Conservation (phyloP, 2,329 filamentous ascomycete genomes). For the Ilyonectria mors-panacis region DNA sequence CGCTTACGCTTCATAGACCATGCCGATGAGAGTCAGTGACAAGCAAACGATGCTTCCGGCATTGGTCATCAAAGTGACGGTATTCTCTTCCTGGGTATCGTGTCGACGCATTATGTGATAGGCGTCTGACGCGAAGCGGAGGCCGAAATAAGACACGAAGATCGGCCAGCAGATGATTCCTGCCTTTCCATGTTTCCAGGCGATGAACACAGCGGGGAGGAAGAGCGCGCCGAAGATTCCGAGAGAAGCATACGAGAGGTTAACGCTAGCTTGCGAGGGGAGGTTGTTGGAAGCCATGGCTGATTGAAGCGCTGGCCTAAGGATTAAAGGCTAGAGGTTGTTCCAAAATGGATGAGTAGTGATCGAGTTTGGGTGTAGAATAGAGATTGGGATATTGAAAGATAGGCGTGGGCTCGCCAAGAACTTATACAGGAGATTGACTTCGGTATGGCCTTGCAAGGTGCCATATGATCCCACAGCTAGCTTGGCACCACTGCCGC, state of each 20-base stretch:
- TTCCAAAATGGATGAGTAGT: not conserved
- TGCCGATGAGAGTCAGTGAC: conserved; percentile 44
- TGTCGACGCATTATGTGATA: conserved; percentile 43
- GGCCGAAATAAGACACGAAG: conserved; percentile 42
- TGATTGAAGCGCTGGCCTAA: not conserved
- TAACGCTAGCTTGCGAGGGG: conserved; percentile 20
- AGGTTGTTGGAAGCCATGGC: conserved; percentile 4
- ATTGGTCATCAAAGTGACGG: conserved; percentile 47
- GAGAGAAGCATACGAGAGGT: conserved; percentile 41
- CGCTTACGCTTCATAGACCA: conserved; percentile 49
- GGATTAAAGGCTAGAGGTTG: not conserved
- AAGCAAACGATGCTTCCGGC: conserved; percentile 48
- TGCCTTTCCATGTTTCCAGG: conserved; percentile 49
- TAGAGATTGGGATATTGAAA: not conserved
- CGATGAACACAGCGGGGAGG: conserved; percentile 37
- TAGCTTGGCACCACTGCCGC: not conserved
- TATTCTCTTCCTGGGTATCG: conserved; percentile 39
- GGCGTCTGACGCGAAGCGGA: conserved; percentile 44
- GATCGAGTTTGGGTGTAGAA: not conserved
- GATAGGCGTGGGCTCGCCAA: not conserved
- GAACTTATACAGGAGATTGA: not conserved
- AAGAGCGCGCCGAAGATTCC: conserved; percentile 42
- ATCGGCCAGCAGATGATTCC: conserved; percentile 52
- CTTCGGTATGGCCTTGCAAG: not conserved
- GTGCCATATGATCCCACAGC: not conserved